phyloP scores from a whole-genome alignment of 768 basidiomycete species.

The Lepiota subincarnata region DNA sequence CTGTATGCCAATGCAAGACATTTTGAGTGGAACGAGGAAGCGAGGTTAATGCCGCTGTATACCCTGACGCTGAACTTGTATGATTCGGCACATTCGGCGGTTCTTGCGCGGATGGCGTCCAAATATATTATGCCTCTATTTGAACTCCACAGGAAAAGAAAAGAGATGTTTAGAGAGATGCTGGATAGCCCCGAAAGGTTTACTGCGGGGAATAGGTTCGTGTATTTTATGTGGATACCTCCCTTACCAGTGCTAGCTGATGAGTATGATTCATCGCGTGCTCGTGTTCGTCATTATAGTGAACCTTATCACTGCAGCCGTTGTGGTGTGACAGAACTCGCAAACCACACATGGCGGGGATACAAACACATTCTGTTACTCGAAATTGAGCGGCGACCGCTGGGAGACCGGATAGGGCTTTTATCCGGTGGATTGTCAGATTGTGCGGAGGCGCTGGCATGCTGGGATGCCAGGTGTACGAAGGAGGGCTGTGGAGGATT shows the following conservation, averaged over 20 bases:
- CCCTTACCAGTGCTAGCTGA: too few species aligned
- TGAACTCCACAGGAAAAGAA: conserved; percentile 52
- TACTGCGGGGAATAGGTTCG: conserved; percentile 41
- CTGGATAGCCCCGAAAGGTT: conserved; percentile 62
- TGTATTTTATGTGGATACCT: neutral
- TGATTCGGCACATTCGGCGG: conserved; percentile 35
- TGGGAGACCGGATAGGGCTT: conserved; percentile 50
- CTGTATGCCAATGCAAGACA: conserved; percentile 55
- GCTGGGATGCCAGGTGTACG: conserved; percentile 59
- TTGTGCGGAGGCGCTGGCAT: conserved; percentile 57
- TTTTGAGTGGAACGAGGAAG: conserved; percentile 59
- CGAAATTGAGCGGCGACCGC: conserved; percentile 58
- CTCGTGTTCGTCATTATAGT: conserved; percentile 13
- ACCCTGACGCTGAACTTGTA: conserved; percentile 53
- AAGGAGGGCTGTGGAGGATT: conserved; percentile 45
- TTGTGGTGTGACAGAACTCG: conserved; percentile 48
- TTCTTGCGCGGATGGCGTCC: conserved; percentile 46
- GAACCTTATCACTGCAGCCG: conserved; percentile 44
- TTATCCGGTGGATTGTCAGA: conserved; percentile 40
- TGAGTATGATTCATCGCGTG: too few species aligned
- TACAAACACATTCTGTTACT: conserved; percentile 51
- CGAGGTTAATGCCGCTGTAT: conserved; percentile 49
- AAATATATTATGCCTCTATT: conserved; percentile 50
- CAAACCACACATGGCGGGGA: conserved; percentile 60
- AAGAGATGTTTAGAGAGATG: conserved; percentile 44